A percentile compares a stretch with the other conserved stretches of the same genome.
These are phyloP conservation scores for Ogataea haglerorum DNA, from an alignment of 805 yeast species.

Conservation along the genomic window DNA sequence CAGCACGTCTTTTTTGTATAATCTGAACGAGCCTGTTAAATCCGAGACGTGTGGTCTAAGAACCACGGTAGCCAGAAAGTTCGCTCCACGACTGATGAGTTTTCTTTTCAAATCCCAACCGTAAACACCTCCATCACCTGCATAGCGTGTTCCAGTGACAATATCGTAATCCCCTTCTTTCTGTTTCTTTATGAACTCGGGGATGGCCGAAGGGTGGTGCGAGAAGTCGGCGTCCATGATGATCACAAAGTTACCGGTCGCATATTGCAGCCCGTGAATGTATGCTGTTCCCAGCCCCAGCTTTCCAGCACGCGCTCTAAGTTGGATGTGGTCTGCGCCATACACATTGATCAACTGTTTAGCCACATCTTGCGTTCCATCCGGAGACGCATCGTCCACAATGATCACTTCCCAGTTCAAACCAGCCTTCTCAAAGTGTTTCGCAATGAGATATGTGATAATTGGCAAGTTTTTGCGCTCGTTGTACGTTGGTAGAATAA, in stretches of 20 bases:
- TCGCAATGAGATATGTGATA: slow-evolving; percentile 63
- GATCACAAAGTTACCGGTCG: slow-evolving; percentile 69
- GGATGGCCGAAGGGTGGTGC: slow-evolving; percentile 79
- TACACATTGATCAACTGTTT: slow-evolving; percentile 53
- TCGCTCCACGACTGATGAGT: slow-evolving; percentile 75
- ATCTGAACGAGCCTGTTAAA: slow-evolving; percentile 73
- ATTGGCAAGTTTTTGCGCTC: slow-evolving; percentile 69
- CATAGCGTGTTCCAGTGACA: slow-evolving; percentile 59
- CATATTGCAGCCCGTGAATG: slow-evolving; percentile 70
- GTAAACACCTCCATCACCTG: slow-evolving; percentile 78
- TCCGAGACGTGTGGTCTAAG: slow-evolving; percentile 72
- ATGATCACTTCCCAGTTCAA: slow-evolving; percentile 74
- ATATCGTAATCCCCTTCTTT: slow-evolving; percentile 48
- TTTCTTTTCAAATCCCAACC: slow-evolving; percentile 84
- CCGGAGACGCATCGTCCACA: slow-evolving; percentile 79
- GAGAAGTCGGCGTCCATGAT: slow-evolving; percentile 86
- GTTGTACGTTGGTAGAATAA: slow-evolving; percentile 74
- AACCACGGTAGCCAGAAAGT: slow-evolving; percentile 68
- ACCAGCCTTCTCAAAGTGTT: slow-evolving; percentile 54
- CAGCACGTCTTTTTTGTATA: slow-evolving; percentile 68
- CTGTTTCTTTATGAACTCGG: slow-evolving; percentile 67
- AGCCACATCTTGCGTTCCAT: slow-evolving; percentile 76
- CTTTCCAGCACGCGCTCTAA: slow-evolving; percentile 73
- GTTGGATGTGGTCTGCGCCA: slow-evolving; percentile 57
- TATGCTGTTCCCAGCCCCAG: slow-evolving; percentile 80